A percentile compares a stretch with the other conserved stretches of the same genome.
Evolutionary conservation across 176 grass and related monocot species (phyloP).

Genomic region (Ampelocalamus luodianensis): DNA sequence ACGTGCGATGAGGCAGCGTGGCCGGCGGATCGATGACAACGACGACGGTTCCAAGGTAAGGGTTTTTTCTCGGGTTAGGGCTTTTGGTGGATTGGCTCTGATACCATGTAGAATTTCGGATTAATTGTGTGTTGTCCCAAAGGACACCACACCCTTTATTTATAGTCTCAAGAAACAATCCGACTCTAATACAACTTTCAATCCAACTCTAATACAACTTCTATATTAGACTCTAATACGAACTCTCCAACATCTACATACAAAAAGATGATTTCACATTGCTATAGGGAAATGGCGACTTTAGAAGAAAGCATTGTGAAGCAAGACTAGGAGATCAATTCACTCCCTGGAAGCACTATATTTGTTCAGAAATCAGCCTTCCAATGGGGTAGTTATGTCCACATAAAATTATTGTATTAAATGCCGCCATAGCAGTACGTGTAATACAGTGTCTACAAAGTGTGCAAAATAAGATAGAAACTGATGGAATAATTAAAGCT

Average conservation of each 20-base stretch:
- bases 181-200: too few species aligned
- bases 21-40: too few species aligned
- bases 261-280: not conserved
- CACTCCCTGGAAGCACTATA: not conserved
- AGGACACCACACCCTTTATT: too few species aligned
- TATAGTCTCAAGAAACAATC: too few species aligned
- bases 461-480: constrained; percentile 6
- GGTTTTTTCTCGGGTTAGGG: too few species aligned
- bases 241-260: not conserved
- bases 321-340: constrained; percentile 1
- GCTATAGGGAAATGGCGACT: not conserved
- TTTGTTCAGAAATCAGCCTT: constrained; percentile 18
- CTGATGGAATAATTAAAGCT: constrained; percentile 32
- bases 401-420: constrained; percentile 1
- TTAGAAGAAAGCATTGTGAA: not conserved
- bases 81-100: too few species aligned
- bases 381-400: not conserved
- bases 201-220: too few species aligned
- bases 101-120: too few species aligned
- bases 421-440: not conserved
- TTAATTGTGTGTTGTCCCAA: too few species aligned
- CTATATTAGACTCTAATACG: too few species aligned
- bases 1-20: too few species aligned
- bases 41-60: too few species aligned
- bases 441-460: not conserved